Percentiles rank a stretch among this genome's conserved stretches.
Conservation (phyloP, 2,329 filamentous ascomycete species). For the Thielaviopsis populi region DNA sequence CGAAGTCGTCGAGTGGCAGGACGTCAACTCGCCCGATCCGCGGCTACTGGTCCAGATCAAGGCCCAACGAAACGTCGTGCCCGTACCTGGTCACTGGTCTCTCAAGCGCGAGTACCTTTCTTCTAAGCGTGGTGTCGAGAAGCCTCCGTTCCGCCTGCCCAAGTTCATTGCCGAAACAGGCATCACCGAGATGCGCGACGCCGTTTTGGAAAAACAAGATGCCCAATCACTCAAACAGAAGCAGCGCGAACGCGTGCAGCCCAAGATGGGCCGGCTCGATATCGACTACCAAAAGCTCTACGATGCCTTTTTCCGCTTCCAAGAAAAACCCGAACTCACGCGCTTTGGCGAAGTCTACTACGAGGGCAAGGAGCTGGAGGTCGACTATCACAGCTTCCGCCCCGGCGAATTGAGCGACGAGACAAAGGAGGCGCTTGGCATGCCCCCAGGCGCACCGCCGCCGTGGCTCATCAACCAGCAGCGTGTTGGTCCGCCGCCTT, state of each 20-base stretch:
- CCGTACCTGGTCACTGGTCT: conserved; percentile 87
- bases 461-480: conserved; percentile 98
- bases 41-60: conserved; percentile 87
- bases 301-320: conserved; percentile 95
- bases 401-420: conserved; percentile 82
- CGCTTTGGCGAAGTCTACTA: conserved; percentile 98
- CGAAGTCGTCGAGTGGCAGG: conserved; percentile 95
- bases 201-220: conserved; percentile 87
- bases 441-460: conserved; percentile 80
- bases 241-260: conserved; percentile 81
- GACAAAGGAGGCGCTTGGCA: conserved; percentile 82
- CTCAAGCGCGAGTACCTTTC: conserved; percentile 94
- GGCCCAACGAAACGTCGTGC: conserved; percentile 84
- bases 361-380: conserved; percentile 96
- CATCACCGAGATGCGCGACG: conserved; percentile 95
- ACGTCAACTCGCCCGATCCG: conserved; percentile 81
- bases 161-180: conserved; percentile 97
- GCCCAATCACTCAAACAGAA: conserved; percentile 87
- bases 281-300: conserved; percentile 98
- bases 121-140: conserved; percentile 92
- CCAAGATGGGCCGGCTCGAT: conserved; percentile 92
- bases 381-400: conserved; percentile 77
- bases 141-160: conserved; percentile 78
- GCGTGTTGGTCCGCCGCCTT: conserved; percentile 80
- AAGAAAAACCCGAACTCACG: conserved; percentile 88